A percentile compares a stretch with the other conserved stretches of the same genome.
Conservation (phyloP, 305 asterid genomes). For the Fraxinus baroniana region DNA sequence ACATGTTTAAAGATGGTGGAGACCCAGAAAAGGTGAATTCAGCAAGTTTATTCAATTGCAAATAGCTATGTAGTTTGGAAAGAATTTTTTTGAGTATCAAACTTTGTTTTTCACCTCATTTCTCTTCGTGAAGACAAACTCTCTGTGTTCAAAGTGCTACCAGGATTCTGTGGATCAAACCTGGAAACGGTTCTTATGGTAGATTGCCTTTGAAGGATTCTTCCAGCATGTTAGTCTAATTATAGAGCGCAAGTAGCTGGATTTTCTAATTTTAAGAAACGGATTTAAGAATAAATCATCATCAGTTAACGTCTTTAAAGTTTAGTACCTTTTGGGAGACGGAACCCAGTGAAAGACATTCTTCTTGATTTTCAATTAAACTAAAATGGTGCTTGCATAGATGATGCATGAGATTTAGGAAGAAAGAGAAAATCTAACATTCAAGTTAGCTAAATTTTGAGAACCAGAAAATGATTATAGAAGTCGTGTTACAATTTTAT, state of each 20-base stretch:
- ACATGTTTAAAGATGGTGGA: slow-evolving; percentile 72
- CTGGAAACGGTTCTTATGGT: background rate
- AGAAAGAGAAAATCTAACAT: background rate
- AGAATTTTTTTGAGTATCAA: slow-evolving; percentile 8
- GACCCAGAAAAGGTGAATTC: slow-evolving; percentile 73
- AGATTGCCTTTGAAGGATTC: background rate
- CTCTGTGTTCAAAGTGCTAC: background rate
- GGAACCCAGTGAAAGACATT: too few species aligned
- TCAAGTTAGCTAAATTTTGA: background rate
- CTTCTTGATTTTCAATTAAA: too few species aligned
- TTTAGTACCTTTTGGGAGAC: too few species aligned
- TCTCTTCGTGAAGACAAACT: background rate
- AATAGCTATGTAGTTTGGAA: slow-evolving; percentile 14
- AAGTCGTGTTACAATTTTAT: background rate
- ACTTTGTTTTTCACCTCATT: background rate
- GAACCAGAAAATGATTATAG: background rate
- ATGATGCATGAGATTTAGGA: too few species aligned
- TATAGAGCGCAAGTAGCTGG: too few species aligned
- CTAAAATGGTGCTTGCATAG: too few species aligned
- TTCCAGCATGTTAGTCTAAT: too few species aligned
- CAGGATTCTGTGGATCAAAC: background rate
- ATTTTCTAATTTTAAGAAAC: too few species aligned
- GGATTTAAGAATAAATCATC: too few species aligned
- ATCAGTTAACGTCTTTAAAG: too few species aligned
- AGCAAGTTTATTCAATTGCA: background rate